Conservation (phyloP, 2,329 filamentous ascomycete genomes). For the Monosporascus sp. region DNA sequence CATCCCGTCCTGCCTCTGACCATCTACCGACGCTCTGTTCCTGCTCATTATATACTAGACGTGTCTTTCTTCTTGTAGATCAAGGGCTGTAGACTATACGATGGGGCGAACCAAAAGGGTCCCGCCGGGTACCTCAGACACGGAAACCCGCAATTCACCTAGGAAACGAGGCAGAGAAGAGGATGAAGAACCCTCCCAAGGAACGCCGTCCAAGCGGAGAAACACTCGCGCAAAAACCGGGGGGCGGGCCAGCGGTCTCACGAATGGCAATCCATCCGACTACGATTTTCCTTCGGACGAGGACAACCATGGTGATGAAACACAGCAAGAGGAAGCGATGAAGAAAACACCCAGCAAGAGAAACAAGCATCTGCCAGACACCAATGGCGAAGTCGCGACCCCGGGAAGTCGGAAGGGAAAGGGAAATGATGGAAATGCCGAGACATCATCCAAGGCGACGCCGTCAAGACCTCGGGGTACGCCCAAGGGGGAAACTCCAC, state of each 20-base stretch:
- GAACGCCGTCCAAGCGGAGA: conserved; percentile 14
- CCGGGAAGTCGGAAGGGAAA: conserved; percentile 17
- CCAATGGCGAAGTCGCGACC: conserved; percentile 11
- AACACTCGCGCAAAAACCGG: conserved; percentile 2
- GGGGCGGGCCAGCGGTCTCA: not conserved
- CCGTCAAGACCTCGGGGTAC: conserved; percentile 4
- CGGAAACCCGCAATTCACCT: conserved; percentile 7
- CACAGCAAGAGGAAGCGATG: not conserved
- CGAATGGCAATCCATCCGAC: conserved; percentile 11
- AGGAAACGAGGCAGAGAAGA: conserved; percentile 19
- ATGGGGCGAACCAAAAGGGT: conserved; percentile 22
- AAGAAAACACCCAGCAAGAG: conserved; percentile 18
- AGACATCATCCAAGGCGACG: conserved; percentile 20
- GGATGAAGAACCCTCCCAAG: conserved; percentile 8
- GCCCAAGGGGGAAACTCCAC: conserved; percentile 49
- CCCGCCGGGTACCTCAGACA: conserved; percentile 11
- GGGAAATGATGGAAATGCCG: conserved; percentile 1
- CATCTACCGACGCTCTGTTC: not conserved
- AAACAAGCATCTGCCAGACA: conserved; percentile 5
- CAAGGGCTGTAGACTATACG: not conserved
- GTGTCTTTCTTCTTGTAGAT: not conserved
- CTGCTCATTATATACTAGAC: no score
- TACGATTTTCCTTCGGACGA: conserved; percentile 26
- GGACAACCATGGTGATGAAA: conserved; percentile 5
- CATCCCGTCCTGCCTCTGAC: not conserved